Conservation (phyloP, 208 protist species). For the Acanthamoeba triangularis region DNA sequence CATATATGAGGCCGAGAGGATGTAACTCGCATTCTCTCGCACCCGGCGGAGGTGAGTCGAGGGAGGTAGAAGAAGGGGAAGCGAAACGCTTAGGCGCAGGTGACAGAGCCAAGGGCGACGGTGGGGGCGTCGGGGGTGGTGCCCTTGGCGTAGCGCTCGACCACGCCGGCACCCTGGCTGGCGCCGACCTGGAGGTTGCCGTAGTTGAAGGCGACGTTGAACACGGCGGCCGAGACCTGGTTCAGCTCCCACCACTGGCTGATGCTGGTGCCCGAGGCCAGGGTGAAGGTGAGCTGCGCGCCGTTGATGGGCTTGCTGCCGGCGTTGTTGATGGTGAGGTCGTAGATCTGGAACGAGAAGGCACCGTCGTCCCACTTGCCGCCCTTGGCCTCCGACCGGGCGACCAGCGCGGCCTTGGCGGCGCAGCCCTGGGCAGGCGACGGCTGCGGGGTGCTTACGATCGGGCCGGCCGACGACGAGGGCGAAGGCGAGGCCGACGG, state of each 20-base stretch:
- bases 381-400: neutral
- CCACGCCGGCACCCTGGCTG: conserved; percentile 4
- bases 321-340: neutral
- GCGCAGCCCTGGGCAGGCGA: neutral
- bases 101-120: neutral
- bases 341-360: conserved; percentile 5
- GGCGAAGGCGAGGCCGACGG: neutral
- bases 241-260: conserved; percentile 36
- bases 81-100: neutral
- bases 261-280: conserved; percentile 14
- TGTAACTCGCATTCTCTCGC: neutral
- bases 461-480: neutral
- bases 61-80: neutral
- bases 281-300: conserved; percentile 15
- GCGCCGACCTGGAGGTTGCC: neutral
- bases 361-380: neutral
- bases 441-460: neutral
- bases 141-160: neutral
- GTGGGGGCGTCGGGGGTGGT: neutral
- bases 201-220: conserved; percentile 23
- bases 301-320: neutral
- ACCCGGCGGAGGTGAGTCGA: neutral
- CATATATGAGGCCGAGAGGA: neutral
- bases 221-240: neutral
- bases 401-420: neutral